These are phyloP conservation scores for Ceratocystis colombiana DNA, from an alignment of 2,329 filamentous ascomycete genomes.

Conservation along the genomic window DNA sequence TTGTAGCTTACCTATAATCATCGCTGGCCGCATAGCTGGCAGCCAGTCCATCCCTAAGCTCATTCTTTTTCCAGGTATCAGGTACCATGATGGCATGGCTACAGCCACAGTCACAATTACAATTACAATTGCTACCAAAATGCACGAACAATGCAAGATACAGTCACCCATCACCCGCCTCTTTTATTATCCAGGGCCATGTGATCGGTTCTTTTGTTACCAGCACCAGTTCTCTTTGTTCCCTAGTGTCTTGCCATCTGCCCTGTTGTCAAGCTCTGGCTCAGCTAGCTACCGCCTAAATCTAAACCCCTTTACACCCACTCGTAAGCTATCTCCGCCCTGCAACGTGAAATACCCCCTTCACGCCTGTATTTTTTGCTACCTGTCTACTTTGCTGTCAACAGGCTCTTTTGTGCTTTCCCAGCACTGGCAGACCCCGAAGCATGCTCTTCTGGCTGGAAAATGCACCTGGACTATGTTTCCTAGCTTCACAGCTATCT, in stretches of 20 bases:
- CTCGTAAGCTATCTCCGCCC: neutral
- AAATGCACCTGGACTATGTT: no score
- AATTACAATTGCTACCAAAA: neutral
- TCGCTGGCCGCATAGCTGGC: constrained; percentile 4
- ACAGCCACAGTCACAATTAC: neutral
- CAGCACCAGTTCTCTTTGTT: neutral
- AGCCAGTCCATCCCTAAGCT: neutral
- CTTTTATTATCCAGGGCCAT: neutral
- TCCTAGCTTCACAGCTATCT: no score
- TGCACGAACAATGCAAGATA: neutral
- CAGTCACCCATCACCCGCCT: neutral
- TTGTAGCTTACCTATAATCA: neutral
- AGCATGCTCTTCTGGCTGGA: no score
- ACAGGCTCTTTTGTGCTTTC: neutral
- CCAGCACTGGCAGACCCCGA: neutral
- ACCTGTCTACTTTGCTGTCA: neutral
- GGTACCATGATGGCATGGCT: neutral
- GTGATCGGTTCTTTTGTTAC: neutral
- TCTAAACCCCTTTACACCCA: neutral
- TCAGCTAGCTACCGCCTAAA: neutral
- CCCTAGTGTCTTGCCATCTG: no score
- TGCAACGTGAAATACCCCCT: neutral
- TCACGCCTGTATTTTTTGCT: neutral
- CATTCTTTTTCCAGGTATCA: neutral
- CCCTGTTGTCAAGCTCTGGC: neutral